These are phyloP conservation scores for Scenedesmus sp. DNA, from an alignment of 163 green algal genomes.

Conservation along the genomic window DNA sequence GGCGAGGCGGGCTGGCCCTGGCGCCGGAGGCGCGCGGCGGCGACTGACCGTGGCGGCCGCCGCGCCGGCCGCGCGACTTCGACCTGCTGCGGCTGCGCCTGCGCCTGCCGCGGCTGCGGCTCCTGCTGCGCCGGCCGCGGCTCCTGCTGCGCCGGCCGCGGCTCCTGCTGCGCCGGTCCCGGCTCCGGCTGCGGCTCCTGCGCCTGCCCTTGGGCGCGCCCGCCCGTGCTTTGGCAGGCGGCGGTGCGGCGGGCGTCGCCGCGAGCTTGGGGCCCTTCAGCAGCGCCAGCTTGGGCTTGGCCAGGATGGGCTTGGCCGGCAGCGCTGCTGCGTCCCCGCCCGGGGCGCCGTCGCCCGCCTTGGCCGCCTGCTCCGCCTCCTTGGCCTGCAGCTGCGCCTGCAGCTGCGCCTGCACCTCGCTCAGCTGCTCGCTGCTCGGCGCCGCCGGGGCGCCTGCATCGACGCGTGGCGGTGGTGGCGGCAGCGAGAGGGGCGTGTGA, in stretches of 20 bases:
- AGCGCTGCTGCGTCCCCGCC: constrained; percentile 1
- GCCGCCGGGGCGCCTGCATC: background rate
- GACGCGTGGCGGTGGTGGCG: background rate
- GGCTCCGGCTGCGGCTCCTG: background rate
- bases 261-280: constrained; percentile 20
- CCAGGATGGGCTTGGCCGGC: constrained; percentile 6
- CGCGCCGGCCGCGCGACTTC: background rate
- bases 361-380: constrained; percentile 17
- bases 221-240: background rate
- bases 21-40: background rate
- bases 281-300: constrained; percentile 32
- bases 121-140: background rate
- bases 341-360: background rate
- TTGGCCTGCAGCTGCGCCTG: constrained; percentile 23
- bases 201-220: background rate
- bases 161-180: background rate
- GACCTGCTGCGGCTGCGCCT: background rate
- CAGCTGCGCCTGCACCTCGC: constrained; percentile 45
- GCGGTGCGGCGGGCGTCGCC: constrained; percentile 5
- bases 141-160: constrained; percentile 1
- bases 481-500: too few species aligned
- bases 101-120: background rate
- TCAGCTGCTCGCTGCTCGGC: constrained; percentile 40
- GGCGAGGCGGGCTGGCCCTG: background rate
- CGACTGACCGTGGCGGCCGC: background rate